Evolutionary conservation across 495 filamentous ascomycete species (phyloP).

Genomic region (Penicillium atrosanguineum): DNA sequence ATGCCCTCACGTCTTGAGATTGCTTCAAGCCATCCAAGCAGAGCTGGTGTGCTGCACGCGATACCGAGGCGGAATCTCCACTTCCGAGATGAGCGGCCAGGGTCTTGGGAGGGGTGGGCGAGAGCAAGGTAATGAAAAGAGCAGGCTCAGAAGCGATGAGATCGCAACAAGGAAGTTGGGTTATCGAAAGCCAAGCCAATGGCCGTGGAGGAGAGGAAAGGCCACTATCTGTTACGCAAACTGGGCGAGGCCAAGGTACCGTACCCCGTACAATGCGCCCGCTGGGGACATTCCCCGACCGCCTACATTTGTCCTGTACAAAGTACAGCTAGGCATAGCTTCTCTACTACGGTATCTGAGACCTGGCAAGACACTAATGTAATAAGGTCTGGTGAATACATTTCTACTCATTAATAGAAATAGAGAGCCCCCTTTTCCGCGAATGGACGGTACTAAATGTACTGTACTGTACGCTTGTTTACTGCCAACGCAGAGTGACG

Average conservation of each 20-base stretch:
- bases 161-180: constrained; percentile 25
- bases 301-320: not conserved
- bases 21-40: constrained; percentile 35
- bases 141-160: constrained; percentile 4
- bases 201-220: constrained; percentile 19
- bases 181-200: constrained; percentile 29
- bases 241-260: constrained; percentile 13
- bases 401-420: not conserved
- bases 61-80: constrained; percentile 25
- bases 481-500: constrained; percentile 32
- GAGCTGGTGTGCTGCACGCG: constrained; percentile 27
- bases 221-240: constrained; percentile 19
- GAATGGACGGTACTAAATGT: constrained; percentile 6
- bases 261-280: not conserved
- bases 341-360: not conserved
- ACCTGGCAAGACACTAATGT: not conserved
- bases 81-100: constrained; percentile 11
- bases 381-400: not conserved
- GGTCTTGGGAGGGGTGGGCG: not conserved
- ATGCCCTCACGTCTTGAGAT: constrained; percentile 19
- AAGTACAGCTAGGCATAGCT: not conserved
- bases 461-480: constrained; percentile 26
- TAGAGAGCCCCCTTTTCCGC: not conserved
- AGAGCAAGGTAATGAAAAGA: not conserved
- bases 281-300: not conserved